A percentile compares a stretch with the other conserved stretches of the same genome.
Conservation (phyloP, 192 early-diverging fungal species). For the Obelidium mucronatum region DNA sequence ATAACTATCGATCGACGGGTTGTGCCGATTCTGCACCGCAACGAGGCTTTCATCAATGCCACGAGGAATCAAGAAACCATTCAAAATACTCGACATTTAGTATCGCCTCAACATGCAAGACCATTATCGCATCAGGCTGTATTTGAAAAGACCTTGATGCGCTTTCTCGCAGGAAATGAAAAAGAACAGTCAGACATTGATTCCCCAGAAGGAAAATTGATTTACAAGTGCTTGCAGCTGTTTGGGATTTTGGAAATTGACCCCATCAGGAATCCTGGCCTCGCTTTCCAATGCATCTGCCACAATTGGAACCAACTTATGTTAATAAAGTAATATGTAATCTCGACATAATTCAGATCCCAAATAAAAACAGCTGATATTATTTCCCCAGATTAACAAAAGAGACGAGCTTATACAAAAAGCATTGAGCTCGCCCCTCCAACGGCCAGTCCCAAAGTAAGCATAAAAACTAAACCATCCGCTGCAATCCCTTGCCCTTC, state of each 20-base stretch:
- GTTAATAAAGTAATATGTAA: background rate
- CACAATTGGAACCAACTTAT: background rate
- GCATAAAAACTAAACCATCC: background rate
- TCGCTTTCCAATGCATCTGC: background rate
- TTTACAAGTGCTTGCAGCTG: background rate
- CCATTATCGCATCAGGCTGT: background rate
- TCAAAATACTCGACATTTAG: background rate
- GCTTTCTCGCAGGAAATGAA: background rate
- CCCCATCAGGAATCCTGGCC: background rate
- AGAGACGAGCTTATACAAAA: conserved; percentile 5
- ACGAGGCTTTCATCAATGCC: background rate
- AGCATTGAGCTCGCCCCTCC: background rate
- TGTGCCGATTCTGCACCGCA: background rate
- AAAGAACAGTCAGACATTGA: background rate
- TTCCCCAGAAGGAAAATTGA: background rate
- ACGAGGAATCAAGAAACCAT: too few species aligned
- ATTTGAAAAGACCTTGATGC: background rate
- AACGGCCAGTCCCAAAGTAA: conserved; percentile 16
- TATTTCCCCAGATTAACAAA: background rate
- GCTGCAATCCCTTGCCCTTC: conserved; percentile 1
- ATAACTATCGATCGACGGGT: background rate
- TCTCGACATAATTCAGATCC: too few species aligned
- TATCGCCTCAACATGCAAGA: background rate
- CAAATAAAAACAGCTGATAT: too few species aligned
- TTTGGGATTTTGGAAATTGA: background rate